Conservation (phyloP, 441 rosid species). For the Arabidopsis lyrata region DNA sequence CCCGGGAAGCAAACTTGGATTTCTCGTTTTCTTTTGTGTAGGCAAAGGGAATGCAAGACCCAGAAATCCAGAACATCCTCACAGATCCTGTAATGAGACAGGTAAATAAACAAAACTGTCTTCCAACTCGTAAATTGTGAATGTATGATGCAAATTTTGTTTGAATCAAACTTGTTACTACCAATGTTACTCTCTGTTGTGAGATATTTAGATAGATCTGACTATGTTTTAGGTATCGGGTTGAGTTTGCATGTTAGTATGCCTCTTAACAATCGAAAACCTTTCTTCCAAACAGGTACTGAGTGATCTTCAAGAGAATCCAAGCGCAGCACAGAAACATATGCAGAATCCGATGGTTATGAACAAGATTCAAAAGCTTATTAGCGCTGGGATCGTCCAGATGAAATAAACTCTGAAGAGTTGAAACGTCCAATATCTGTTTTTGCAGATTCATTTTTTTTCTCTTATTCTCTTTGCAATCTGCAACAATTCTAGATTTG, state of each 20-base stretch:
- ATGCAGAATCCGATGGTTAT: conserved; percentile 91
- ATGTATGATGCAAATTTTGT: not conserved
- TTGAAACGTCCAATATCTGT: not conserved
- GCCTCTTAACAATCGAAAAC: not conserved
- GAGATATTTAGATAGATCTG: not conserved
- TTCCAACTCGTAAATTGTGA: conserved; percentile 10
- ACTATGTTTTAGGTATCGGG: not conserved
- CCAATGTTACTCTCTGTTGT: not conserved
- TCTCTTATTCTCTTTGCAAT: not conserved
- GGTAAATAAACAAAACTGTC: conserved; percentile 44
- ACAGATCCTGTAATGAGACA: conserved; percentile 98
- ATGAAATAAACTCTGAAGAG: conserved; percentile 43
- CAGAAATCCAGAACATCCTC: conserved; percentile 91
- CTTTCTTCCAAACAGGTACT: conserved; percentile 59
- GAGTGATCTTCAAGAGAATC: conserved; percentile 91
- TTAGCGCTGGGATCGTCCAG: conserved; percentile 92
- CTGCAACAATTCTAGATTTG: conserved; percentile 10
- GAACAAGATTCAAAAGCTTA: conserved; percentile 92
- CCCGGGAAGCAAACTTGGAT: not conserved
- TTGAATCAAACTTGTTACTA: not conserved
- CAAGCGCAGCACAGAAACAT: conserved; percentile 88
- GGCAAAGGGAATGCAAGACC: conserved; percentile 98
- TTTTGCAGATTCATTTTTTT: not conserved
- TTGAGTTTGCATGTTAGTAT: conserved; percentile 21
- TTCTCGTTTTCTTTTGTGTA: conserved; percentile 29